Evolutionary conservation across 169 alveolate genomes (phyloP).

Genomic region (Plasmodium sp.): DNA sequence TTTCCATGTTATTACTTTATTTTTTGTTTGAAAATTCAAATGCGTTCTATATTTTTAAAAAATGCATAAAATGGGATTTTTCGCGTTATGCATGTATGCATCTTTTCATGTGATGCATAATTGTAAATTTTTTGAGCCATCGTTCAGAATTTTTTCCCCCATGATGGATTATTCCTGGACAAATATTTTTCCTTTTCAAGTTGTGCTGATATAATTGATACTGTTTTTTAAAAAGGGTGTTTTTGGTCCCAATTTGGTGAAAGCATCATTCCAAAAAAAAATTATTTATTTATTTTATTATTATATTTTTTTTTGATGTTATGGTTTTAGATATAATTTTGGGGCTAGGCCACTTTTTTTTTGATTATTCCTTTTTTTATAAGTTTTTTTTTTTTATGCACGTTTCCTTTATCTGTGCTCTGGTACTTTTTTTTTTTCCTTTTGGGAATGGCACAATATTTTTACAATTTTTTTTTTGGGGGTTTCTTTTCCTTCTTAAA

Average conservation of each 20-base stretch:
- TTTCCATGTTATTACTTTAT: neutral
- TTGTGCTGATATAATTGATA: neutral
- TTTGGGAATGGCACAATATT: neutral
- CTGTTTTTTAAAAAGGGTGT: neutral
- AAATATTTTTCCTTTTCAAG: neutral
- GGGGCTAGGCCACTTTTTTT: neutral
- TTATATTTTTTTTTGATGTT: neutral
- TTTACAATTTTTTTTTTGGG: neutral
- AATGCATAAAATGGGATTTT: neutral
- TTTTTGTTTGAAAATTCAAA: neutral
- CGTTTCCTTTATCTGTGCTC: neutral
- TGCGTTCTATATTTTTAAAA: neutral
- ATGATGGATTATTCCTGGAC: neutral
- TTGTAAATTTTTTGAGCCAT: neutral
- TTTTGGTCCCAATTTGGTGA: neutral
- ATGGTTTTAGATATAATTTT: neutral
- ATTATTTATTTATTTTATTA: neutral
- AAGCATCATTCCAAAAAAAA: neutral
- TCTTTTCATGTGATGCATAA: neutral
- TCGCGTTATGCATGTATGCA: neutral
- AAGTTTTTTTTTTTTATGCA: neutral
- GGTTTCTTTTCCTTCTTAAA: neutral
- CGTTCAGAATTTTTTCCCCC: neutral
- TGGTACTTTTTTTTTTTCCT: neutral
- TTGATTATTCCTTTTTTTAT: neutral